Conservation (phyloP, 176 grass and related monocot species). For the Alloteropsis semialata region DNA sequence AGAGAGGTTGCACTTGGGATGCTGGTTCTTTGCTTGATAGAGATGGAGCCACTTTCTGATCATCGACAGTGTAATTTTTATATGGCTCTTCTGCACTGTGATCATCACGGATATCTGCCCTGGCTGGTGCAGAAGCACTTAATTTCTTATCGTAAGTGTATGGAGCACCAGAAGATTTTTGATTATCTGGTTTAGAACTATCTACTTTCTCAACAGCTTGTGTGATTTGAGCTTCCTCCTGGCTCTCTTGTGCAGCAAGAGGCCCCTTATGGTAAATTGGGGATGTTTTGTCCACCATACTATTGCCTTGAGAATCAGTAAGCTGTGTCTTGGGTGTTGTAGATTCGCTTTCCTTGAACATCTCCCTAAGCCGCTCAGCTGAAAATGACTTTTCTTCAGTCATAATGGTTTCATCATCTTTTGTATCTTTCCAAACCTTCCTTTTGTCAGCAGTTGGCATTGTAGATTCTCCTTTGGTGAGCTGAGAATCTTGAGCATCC, state of each 20-base stretch:
- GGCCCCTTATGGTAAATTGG: constrained; percentile 14
- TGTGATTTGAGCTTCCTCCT: not conserved
- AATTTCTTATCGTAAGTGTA: constrained; percentile 11
- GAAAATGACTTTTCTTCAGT: constrained; percentile 7
- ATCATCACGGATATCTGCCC: constrained; percentile 17
- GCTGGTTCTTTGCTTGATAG: not conserved
- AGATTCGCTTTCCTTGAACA: not conserved
- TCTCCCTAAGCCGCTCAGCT: constrained; percentile 18
- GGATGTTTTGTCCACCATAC: not conserved
- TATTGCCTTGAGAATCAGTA: constrained; percentile 10
- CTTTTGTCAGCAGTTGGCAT: constrained; percentile 12
- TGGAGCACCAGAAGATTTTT: constrained; percentile 23
- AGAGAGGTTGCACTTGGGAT: constrained; percentile 23
- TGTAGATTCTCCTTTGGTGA: not conserved
- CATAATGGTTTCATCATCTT: not conserved
- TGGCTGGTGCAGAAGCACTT: constrained; percentile 21
- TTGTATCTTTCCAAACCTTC: constrained; percentile 3
- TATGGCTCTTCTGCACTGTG: constrained; percentile 15
- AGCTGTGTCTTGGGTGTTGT: constrained; percentile 11
- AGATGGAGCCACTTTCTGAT: constrained; percentile 27
- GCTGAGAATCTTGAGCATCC: constrained; percentile 20
- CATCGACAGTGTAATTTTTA: constrained; percentile 21
- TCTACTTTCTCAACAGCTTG: constrained; percentile 27
- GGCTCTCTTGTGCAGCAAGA: not conserved
- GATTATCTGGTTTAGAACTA: constrained; percentile 19